phyloP scores from a whole-genome alignment of 1,139 yeast genomes.

The Blastobotrys aristatus region DNA sequence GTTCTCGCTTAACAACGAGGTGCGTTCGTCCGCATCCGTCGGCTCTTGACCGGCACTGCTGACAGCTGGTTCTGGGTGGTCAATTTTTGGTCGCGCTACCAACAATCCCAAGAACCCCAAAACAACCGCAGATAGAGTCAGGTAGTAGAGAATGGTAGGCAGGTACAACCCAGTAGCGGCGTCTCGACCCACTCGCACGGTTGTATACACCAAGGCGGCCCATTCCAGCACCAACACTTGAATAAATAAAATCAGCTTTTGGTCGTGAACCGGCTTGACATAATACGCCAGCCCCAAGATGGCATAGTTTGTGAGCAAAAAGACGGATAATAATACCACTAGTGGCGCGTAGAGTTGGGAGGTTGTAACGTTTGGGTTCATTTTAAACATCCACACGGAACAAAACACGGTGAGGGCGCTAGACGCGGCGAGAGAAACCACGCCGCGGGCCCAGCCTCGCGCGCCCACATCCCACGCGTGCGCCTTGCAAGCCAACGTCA shows the following conservation, averaged over 20 bases:
- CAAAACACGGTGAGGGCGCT: conserved; percentile 37
- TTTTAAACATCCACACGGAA: conserved; percentile 35
- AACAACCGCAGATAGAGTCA: conserved; percentile 48
- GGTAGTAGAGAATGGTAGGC: conserved; percentile 46
- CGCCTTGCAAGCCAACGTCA: conserved; percentile 44
- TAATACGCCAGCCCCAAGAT: conserved; percentile 49
- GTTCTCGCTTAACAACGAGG: conserved; percentile 2
- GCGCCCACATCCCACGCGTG: conserved; percentile 43
- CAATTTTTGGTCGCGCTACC: conserved; percentile 25
- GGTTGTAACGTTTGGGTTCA: conserved; percentile 57
- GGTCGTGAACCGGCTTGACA: conserved; percentile 60
- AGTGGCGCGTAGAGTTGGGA: conserved; percentile 50
- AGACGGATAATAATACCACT: conserved; percentile 41
- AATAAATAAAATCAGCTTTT: conserved; percentile 60
- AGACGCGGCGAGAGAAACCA: conserved; percentile 49
- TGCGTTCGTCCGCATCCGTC: not conserved
- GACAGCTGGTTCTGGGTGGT: not conserved
- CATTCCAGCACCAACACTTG: conserved; percentile 55
- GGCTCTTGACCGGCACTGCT: not conserved
- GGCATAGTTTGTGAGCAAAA: conserved; percentile 51
- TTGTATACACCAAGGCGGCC: conserved; percentile 48
- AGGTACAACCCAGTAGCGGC: conserved; percentile 59
- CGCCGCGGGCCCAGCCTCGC: conserved; percentile 50
- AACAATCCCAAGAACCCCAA: conserved; percentile 49
- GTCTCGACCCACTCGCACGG: conserved; percentile 40